Evolutionary conservation across 2,329 filamentous ascomycete species (phyloP).

Genomic region (Ilyonectria destructans): DNA sequence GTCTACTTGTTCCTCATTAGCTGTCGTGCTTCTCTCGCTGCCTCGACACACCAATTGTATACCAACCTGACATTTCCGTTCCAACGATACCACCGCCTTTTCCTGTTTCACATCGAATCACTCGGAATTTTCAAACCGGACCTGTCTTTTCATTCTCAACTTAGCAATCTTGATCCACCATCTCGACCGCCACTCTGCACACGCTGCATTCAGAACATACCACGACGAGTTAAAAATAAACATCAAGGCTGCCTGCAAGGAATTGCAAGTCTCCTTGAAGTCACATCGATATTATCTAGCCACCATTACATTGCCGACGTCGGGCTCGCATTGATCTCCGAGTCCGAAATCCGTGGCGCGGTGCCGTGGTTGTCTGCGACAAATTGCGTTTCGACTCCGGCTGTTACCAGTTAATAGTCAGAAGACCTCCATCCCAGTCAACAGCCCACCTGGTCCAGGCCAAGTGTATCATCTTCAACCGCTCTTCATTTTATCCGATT

Average conservation of each 20-base stretch:
- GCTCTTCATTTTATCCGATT: constrained; percentile 13
- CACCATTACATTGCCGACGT: constrained; percentile 20
- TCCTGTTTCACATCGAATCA: constrained; percentile 6
- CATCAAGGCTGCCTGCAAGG: background rate
- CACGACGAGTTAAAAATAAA: background rate
- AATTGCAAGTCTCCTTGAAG: constrained; percentile 5
- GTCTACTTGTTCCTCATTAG: constrained; percentile 28
- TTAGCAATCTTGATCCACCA: background rate
- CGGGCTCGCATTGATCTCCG: constrained; percentile 21
- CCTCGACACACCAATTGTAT: constrained; percentile 15
- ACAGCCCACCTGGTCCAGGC: constrained; percentile 21
- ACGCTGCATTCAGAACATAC: background rate
- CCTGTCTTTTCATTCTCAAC: background rate
- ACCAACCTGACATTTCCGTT: constrained; percentile 19
- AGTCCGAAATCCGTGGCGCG: constrained; percentile 31
- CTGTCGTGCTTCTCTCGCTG: constrained; percentile 18
- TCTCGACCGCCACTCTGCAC: background rate
- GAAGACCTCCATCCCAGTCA: constrained; percentile 36
- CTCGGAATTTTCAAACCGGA: background rate
- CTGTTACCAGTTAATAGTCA: constrained; percentile 41
- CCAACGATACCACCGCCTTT: constrained; percentile 1
- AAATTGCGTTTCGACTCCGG: constrained; percentile 45
- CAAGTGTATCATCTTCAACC: constrained; percentile 19
- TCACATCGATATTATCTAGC: constrained; percentile 26
- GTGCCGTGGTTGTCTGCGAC: constrained; percentile 38